Conservation (phyloP, 139 green algal species). For the Chlorella sp. region DNA sequence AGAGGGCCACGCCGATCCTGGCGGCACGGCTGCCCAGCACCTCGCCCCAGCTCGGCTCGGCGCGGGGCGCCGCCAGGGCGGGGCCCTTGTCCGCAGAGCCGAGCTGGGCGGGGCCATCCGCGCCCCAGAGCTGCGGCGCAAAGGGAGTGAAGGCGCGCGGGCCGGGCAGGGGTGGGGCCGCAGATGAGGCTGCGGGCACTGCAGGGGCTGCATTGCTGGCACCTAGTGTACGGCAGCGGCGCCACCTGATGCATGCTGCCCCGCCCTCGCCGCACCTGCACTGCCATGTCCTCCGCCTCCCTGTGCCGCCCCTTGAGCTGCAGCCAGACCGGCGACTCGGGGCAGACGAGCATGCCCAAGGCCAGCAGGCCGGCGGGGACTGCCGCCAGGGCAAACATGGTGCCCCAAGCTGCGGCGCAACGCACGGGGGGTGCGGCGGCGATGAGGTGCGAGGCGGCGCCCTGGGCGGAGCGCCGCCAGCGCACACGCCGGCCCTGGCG, state of each 20-base stretch:
- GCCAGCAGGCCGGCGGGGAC: conserved; percentile 75
- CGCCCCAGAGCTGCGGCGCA: conserved; percentile 22
- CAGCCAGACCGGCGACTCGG: conserved; percentile 88
- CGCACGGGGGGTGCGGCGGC: no score
- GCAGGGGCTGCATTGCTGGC: no score
- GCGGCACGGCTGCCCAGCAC: conserved; percentile 54
- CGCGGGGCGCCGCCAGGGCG: not conserved
- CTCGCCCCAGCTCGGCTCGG: conserved; percentile 32
- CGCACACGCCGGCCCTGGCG: no score
- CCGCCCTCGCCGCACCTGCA: conserved; percentile 54
- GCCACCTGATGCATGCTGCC: conserved; percentile 57
- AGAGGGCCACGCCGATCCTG: conserved; percentile 69
- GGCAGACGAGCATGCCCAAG: conserved; percentile 73
- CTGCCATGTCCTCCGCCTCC: conserved; percentile 46
- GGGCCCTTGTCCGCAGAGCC: not conserved
- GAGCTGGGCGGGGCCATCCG: conserved; percentile 22
- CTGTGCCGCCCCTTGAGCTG: conserved; percentile 41
- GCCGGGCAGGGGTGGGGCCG: no score
- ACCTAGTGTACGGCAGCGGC: no score
- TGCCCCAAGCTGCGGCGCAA: conserved; percentile 78
- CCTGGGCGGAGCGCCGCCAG: no score
- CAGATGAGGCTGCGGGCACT: no score
- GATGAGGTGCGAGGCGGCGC: no score
- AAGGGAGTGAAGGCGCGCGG: no score
- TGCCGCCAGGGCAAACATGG: conserved; percentile 81